Base-by-base conservation (phyloP, 2,329 filamentous ascomycete genomes). In the Ophiostoma perfectum region DNA sequence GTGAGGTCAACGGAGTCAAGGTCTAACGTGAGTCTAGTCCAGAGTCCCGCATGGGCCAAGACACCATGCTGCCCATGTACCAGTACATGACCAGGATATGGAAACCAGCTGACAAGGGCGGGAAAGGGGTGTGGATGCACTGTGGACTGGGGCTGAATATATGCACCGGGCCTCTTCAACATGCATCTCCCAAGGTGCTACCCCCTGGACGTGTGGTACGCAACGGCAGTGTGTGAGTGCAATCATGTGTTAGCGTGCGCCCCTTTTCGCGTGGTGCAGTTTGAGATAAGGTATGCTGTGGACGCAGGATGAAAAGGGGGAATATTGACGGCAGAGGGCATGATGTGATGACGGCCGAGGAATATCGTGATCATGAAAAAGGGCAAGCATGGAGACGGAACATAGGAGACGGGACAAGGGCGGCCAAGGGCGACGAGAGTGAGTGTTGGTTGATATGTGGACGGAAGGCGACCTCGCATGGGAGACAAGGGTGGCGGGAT, bases 111-210 rank as follows among this genome's bases (percentile, higher is more conserved):
- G 12, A 62, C 58, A 39, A 62, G 58, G 58, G 58, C 38, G 16
- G 58, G 42, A 62, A 63, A 38, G 58, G 58, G 58, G 58, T 63
- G 58, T 63, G 58, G 58, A 41, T 63, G 58, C 36, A 16, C n/a
- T 38, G 58, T 63, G 58, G 58, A 63, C 58, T 63, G 38, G 58
- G 58, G 58, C 38, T 42, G 36, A 42, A 63, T 36, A 42, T 63
- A 52, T 52, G 47, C 12, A 18, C 12, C 45, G 3, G n/a, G 5
- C n/a, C 18, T 52, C 47, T 52, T 52, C 12, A 16, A 47, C 42
- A 44, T 52, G 47, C 47, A 18, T 2, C 18, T n/a, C n/a, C 16
- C 18, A 49, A 5, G 16, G 1, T 49, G 47, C 7, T 27, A 18
- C 18, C 55, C 55, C 55, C 55, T 60, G 41, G 65, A 63, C 11